phyloP scores from a whole-genome alignment of 768 basidiomycete genomes.

The Pleurotus eryngii region DNA sequence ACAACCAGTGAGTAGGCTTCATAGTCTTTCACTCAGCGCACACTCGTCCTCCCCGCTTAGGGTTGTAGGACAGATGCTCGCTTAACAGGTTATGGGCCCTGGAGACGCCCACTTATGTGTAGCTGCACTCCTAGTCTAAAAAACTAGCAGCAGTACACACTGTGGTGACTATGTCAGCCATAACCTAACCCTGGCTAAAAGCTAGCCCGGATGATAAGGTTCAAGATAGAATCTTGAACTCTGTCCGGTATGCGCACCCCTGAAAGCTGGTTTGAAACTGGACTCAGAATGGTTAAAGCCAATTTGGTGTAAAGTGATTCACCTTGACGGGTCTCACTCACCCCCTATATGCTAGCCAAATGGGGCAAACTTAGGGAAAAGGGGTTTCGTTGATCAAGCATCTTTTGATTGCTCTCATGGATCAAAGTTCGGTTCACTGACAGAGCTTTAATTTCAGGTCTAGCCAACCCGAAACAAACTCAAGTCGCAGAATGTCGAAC shows the following conservation, averaged over 20 bases:
- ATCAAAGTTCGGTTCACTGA: not conserved
- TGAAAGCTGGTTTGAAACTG: too few relatives aligned
- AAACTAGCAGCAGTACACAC: not conserved
- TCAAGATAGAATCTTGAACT: too few relatives aligned
- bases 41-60: not conserved
- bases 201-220: too few relatives aligned
- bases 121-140: not conserved
- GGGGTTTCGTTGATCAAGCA: not conserved
- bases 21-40: not conserved
- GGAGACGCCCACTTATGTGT: not conserved
- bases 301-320: not conserved
- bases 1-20: too few relatives aligned
- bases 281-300: too few relatives aligned
- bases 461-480: not conserved
- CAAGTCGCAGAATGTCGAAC: not conserved
- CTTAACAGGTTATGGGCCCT: not conserved
- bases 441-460: not conserved
- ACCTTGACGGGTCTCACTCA: not conserved
- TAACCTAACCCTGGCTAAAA: too few relatives aligned
- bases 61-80: not conserved
- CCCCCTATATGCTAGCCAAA: not conserved
- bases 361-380: not conserved
- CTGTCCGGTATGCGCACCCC: too few relatives aligned
- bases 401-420: not conserved
- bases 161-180: not conserved